Evolutionary conservation across 108 stramenopile species (phyloP).

Genomic region (Fragilaria radians): DNA sequence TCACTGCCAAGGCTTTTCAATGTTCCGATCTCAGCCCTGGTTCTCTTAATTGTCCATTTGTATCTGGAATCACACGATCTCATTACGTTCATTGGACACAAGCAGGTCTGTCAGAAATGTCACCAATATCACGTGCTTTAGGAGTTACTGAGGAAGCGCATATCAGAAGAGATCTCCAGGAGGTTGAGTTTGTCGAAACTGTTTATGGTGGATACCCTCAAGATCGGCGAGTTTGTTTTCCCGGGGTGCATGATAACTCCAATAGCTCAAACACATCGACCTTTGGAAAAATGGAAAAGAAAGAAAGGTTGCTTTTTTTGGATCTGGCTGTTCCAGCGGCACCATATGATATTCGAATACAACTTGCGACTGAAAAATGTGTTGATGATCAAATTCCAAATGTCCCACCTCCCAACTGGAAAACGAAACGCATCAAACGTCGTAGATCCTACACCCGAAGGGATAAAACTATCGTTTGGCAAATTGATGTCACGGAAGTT

Average conservation of each 20-base stretch:
- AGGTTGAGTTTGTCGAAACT: slow-evolving; percentile 60
- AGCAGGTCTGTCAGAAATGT: slow-evolving; percentile 46
- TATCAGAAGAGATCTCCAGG: slow-evolving; percentile 50
- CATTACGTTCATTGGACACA: slow-evolving; percentile 71
- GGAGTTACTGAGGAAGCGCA: slow-evolving; percentile 27
- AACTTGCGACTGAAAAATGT: slow-evolving; percentile 56
- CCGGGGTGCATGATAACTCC: slow-evolving; percentile 31
- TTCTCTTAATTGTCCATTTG: slow-evolving; percentile 28
- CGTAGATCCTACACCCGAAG: slow-evolving; percentile 66
- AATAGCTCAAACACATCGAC: slow-evolving; percentile 4
- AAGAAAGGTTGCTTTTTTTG: slow-evolving; percentile 54
- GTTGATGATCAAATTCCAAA: slow-evolving; percentile 33
- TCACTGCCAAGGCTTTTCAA: slow-evolving; percentile 3
- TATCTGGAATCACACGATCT: slow-evolving; percentile 58
- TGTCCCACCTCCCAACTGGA: slow-evolving; percentile 52
- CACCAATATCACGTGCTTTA: slow-evolving; percentile 58
- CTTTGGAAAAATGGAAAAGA: slow-evolving; percentile 65
- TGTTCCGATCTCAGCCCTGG: background rate
- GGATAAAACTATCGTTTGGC: slow-evolving; percentile 79
- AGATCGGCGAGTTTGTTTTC: slow-evolving; percentile 53
- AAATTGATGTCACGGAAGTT: slow-evolving; percentile 83
- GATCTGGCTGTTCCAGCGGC: slow-evolving; percentile 73
- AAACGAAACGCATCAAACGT: slow-evolving; percentile 58
- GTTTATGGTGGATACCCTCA: slow-evolving; percentile 66
- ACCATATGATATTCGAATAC: slow-evolving; percentile 67